Conservation (phyloP, 768 basidiomycete species). For the Pisolithus tinctorius region DNA sequence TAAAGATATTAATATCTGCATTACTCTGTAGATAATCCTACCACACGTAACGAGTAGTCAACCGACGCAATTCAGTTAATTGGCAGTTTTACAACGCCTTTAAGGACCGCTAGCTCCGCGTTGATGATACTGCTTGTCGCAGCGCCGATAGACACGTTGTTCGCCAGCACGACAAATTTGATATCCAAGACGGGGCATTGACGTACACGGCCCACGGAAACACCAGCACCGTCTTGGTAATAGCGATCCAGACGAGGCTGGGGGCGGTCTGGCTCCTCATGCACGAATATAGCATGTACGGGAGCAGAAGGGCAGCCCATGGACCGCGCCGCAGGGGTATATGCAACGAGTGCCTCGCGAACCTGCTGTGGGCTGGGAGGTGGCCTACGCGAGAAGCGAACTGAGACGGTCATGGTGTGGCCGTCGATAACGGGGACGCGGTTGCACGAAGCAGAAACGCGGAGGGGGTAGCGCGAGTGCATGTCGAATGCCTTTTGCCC, state of each 20-base stretch:
- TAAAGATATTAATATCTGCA: slow-evolving; percentile 1
- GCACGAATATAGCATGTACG: slow-evolving; percentile 77
- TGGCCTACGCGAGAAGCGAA: slow-evolving; percentile 76
- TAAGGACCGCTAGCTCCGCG: slow-evolving; percentile 87
- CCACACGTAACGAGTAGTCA: not conserved
- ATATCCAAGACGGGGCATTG: slow-evolving; percentile 90
- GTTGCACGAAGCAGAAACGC: slow-evolving; percentile 88
- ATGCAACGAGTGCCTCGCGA: slow-evolving; percentile 69
- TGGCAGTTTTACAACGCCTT: slow-evolving; percentile 41
- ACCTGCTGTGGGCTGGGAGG: slow-evolving; percentile 86
- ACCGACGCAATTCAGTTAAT: not conserved
- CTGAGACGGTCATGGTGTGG: slow-evolving; percentile 85
- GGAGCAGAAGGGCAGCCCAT: slow-evolving; percentile 84
- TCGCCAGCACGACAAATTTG: slow-evolving; percentile 89
- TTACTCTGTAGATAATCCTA: slow-evolving; percentile 2
- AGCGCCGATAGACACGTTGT: slow-evolving; percentile 94
- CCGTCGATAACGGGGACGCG: slow-evolving; percentile 96
- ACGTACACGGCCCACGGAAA: slow-evolving; percentile 84
- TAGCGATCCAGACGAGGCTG: slow-evolving; percentile 91
- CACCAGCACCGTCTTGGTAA: slow-evolving; percentile 85
- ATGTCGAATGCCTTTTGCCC: slow-evolving; percentile 70
- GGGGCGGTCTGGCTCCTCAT: slow-evolving; percentile 87
- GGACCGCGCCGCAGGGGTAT: slow-evolving; percentile 68
- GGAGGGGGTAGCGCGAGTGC: slow-evolving; percentile 74
- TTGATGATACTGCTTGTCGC: slow-evolving; percentile 97